Conservation (phyloP, 2,329 filamentous ascomycete genomes). For the Colletotrichum musae region DNA sequence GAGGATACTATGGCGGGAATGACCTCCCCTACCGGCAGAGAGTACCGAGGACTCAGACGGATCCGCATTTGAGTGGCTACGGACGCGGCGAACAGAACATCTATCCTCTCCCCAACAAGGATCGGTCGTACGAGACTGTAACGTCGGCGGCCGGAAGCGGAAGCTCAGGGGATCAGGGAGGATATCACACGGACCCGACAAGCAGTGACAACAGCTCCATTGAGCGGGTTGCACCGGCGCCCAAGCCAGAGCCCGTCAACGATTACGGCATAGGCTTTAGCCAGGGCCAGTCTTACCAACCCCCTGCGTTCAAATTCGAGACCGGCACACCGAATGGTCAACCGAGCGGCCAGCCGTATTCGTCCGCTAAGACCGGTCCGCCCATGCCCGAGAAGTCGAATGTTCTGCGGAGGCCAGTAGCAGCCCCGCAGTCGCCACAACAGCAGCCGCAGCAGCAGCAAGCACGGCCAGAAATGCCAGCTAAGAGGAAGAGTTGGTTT, state of each 20-base stretch:
- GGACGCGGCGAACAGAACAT: slow-evolving; percentile 58
- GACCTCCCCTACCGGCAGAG: slow-evolving; percentile 49
- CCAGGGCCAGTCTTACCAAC: slow-evolving; percentile 59
- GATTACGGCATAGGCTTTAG: slow-evolving; percentile 76
- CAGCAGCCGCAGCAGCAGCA: slow-evolving; percentile 40
- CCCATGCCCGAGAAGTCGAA: slow-evolving; percentile 26
- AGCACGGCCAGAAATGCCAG: slow-evolving; percentile 55
- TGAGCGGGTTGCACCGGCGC: slow-evolving; percentile 76
- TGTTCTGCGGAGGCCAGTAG: slow-evolving; percentile 45
- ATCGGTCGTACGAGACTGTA: slow-evolving; percentile 89
- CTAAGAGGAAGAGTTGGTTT: slow-evolving; percentile 94
- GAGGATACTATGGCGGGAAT: slow-evolving; percentile 49
- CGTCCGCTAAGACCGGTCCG: slow-evolving; percentile 22
- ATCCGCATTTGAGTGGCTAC: slow-evolving; percentile 59
- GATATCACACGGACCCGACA: slow-evolving; percentile 86
- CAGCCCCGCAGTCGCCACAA: slow-evolving; percentile 30
- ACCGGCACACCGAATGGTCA: slow-evolving; percentile 21
- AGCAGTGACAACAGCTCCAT: slow-evolving; percentile 95
- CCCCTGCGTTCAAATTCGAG: slow-evolving; percentile 52
- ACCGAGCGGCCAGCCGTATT: slow-evolving; percentile 3
- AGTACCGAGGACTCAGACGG: slow-evolving; percentile 61
- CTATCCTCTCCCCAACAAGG: slow-evolving; percentile 73
- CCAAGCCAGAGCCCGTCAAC: slow-evolving; percentile 69
- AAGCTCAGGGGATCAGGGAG: slow-evolving; percentile 80
- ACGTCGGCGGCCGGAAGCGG: slow-evolving; percentile 82